Evolutionary conservation across 2,329 filamentous ascomycete species (phyloP).

Genomic region (Aspergillus fischeri): DNA sequence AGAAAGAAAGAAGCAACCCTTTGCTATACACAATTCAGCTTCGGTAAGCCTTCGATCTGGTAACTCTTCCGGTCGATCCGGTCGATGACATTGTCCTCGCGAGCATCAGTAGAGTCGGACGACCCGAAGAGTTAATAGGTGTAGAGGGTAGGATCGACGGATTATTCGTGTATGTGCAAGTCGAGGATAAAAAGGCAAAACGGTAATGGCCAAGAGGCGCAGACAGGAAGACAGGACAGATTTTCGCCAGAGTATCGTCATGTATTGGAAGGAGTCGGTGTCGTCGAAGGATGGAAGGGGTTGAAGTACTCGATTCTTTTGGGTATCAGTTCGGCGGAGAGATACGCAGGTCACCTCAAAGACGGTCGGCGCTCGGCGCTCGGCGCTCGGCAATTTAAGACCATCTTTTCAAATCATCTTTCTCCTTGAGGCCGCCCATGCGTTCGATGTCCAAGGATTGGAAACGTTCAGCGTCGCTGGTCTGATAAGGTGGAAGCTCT

Average conservation of each 20-base stretch:
- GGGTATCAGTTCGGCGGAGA: slow-evolving; percentile 9
- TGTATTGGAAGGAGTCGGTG: slow-evolving; percentile 26
- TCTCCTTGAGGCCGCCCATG: slow-evolving; percentile 92
- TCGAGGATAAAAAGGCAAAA: slow-evolving; percentile 18
- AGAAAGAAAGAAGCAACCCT: slow-evolving; percentile 21
- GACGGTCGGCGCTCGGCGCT: background rate
- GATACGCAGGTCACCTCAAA: slow-evolving; percentile 3
- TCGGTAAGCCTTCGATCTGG: slow-evolving; percentile 7
- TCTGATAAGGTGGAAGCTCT: slow-evolving; percentile 84
- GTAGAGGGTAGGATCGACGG: slow-evolving; percentile 11
- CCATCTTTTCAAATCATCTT: slow-evolving; percentile 50
- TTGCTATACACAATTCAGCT: slow-evolving; percentile 28
- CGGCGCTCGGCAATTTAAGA: slow-evolving; percentile 21
- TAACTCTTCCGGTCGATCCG: slow-evolving; percentile 4
- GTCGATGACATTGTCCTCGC: slow-evolving; percentile 1
- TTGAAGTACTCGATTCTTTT: slow-evolving; percentile 7
- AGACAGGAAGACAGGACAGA: slow-evolving; percentile 16
- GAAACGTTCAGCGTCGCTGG: slow-evolving; percentile 73
- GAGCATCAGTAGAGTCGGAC: background rate
- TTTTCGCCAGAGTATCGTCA: slow-evolving; percentile 31
- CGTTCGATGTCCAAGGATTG: slow-evolving; percentile 92
- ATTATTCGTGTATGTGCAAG: slow-evolving; percentile 30
- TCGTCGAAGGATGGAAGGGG: slow-evolving; percentile 22
- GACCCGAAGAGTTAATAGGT: slow-evolving; percentile 1
- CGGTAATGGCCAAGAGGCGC: slow-evolving; percentile 18